Evolutionary conservation across 2,329 filamentous ascomycete genomes (phyloP), one percentile per base, ranked within the genome.

Genomic region (Paracoccidioides brasiliensis): DNA sequence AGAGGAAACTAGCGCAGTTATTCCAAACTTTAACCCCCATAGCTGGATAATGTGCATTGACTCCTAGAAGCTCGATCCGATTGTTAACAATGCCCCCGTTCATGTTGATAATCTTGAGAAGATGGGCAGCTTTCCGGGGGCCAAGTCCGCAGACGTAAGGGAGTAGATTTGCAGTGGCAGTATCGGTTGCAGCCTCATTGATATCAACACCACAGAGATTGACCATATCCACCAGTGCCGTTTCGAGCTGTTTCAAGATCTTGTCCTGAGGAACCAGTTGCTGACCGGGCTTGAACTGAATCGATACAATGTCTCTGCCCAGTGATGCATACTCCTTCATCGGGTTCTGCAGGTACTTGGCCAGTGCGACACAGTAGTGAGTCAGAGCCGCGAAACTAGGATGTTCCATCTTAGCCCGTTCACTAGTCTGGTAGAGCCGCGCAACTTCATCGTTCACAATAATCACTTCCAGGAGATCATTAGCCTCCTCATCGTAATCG

Each of bases 151-250:
- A 88, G 28, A 98, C 82, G 63, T 90, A 98, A 3, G 90, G 90
- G 41, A 98, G 77, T 1, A 98, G 79, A 61, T 91, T 93, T 12
- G 90, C 89, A 7, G 87, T 86, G 64, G 93, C 89, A 1, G 82
- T 68, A 68, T 96, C 88, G 44, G 78, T 79, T 55, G 95, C 84
- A 12, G 90, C 90, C 61, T 96, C 90, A 64, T 96, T 95, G 66
- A 98, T 86, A 64, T 97, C 88, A 41, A 98, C 88, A 66, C 93
- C 93, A 48, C 90, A 90, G 45, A 98, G 82, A 68, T 98, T 98
- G 63, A 98, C 93, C 80, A 95, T 95, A 68, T 98, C 93, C 9
- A 98, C 91, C 82, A 98, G 88, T 46, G 91, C 89, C n/a, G 88
- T 94, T 65, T 98, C 93, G 14, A 98, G 79, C 58, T 89, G 83